Percentiles rank a stretch among this genome's conserved stretches.
These are phyloP conservation scores for Calonectria honghensis DNA, from an alignment of 2,329 filamentous ascomycete species.

Conservation along the genomic window DNA sequence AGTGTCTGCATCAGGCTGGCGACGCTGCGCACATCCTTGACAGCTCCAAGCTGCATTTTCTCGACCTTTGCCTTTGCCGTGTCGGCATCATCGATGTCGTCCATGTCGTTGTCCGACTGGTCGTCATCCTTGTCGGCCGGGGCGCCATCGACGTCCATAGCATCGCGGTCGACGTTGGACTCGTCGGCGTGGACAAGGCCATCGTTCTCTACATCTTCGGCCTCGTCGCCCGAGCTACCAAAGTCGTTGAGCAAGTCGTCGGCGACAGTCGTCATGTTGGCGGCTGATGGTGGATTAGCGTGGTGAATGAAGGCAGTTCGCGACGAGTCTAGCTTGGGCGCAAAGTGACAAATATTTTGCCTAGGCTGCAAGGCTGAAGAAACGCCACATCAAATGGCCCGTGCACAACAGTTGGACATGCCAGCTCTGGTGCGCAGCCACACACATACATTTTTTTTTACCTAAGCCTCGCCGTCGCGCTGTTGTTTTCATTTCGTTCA, in stretches of 20 bases:
- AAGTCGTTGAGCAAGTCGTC: constrained; percentile 92
- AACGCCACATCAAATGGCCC: constrained; percentile 45
- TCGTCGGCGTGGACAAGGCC: constrained; percentile 65
- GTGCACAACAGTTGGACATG: constrained; percentile 36
- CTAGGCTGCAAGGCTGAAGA: constrained; percentile 55
- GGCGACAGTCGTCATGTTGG: constrained; percentile 88
- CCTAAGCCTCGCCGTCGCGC: constrained; percentile 51
- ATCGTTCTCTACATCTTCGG: constrained; percentile 76
- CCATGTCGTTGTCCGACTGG: constrained; percentile 63
- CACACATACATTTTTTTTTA: constrained; percentile 51
- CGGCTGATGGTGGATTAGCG: constrained; percentile 37
- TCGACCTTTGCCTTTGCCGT: constrained; percentile 87
- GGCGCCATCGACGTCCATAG: constrained; percentile 66
- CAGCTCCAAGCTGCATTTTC: constrained; percentile 84
- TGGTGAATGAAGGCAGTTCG: constrained; percentile 39
- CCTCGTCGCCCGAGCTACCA: constrained; percentile 81
- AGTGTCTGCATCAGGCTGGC: constrained; percentile 88
- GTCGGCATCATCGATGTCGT: constrained; percentile 77
- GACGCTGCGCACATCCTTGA: constrained; percentile 87
- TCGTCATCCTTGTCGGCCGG: constrained; percentile 71
- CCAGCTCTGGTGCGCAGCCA: constrained; percentile 45
- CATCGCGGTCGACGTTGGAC: constrained; percentile 69
- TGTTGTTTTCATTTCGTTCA: constrained; percentile 42
- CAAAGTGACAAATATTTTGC: constrained; percentile 48
- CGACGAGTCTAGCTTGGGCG: constrained; percentile 39